Conservation (phyloP, 2,329 filamentous ascomycete genomes). For the Sclerotinia sclerotiorum region DNA sequence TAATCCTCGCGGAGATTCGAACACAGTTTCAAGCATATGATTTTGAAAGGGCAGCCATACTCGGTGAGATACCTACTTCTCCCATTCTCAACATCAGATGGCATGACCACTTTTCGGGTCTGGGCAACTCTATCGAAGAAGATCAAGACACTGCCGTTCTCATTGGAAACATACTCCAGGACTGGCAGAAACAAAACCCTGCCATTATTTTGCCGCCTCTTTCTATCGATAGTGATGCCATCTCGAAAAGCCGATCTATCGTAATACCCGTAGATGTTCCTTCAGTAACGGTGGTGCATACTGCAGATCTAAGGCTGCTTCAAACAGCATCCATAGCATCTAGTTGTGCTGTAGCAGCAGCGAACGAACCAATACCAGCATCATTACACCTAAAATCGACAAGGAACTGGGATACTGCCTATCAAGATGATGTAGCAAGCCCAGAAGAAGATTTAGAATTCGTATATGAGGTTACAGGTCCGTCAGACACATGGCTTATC, state of each 20-base stretch:
- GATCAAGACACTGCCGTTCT: conserved; percentile 35
- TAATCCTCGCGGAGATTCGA: conserved; percentile 48
- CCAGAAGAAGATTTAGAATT: conserved; percentile 61
- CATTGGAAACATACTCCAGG: conserved; percentile 33
- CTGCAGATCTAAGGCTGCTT: conserved; percentile 63
- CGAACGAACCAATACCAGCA: conserved; percentile 65
- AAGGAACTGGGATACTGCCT: conserved; percentile 57
- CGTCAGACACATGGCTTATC: conserved; percentile 77
- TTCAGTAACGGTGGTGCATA: conserved; percentile 78
- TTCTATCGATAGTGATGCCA: conserved; percentile 31
- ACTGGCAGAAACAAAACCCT: conserved; percentile 34
- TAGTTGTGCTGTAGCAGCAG: conserved; percentile 47
- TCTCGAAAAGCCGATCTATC: conserved; percentile 61
- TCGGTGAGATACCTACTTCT: conserved; percentile 52
- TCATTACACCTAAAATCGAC: conserved; percentile 64
- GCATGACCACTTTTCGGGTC: conserved; percentile 50
- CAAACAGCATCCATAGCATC: conserved; percentile 41
- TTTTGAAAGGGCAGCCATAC: conserved; percentile 56
- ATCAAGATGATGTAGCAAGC: conserved; percentile 29
- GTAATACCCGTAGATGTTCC: conserved; percentile 89
- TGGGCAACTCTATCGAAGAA: conserved; percentile 43
- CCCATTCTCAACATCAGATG: conserved; percentile 51
- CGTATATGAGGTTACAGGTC: conserved; percentile 76
- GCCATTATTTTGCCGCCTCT: conserved; percentile 33
- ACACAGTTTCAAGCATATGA: conserved; percentile 50